Conservation (phyloP, 345 rosid genomes). For the Acer saccharum region DNA sequence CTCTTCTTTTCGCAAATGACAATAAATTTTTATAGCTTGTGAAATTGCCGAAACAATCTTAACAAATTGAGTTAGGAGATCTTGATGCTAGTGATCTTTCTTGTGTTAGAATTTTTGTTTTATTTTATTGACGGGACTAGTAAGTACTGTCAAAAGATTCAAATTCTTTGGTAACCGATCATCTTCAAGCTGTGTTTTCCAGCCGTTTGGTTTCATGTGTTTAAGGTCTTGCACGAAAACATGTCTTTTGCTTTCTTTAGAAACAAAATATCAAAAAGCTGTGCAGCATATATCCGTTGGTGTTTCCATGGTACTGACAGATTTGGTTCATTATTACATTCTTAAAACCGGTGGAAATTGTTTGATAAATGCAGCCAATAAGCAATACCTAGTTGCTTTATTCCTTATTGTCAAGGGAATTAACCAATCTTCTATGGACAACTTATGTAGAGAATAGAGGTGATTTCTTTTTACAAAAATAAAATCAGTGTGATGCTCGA, state of each 20-base stretch:
- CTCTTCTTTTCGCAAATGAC: neutral
- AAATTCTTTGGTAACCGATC: neutral
- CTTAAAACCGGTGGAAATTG: neutral
- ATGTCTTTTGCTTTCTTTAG: no score
- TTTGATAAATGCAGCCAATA: neutral
- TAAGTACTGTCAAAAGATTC: neutral
- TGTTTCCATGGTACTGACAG: neutral
- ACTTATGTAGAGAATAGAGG: neutral
- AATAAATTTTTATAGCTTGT: neutral
- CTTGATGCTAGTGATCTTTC: neutral
- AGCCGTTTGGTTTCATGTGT: neutral
- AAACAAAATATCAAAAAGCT: no score
- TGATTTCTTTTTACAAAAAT: neutral
- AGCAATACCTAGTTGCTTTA: neutral
- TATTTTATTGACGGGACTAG: neutral
- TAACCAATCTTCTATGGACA: neutral
- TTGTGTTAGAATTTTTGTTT: neutral
- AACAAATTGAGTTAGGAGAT: neutral
- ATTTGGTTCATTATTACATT: neutral
- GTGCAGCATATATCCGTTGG: neutral
- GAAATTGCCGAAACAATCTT: neutral
- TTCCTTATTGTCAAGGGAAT: neutral
- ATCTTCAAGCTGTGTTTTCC: neutral
- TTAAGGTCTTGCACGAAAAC: neutral
- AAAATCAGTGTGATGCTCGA: neutral